Percentiles rank a stretch among this genome's conserved stretches.
These are phyloP conservation scores for Magnolia kwangsiensis DNA, from an alignment of 164 flowering plant genomes.

Conservation along the genomic window DNA sequence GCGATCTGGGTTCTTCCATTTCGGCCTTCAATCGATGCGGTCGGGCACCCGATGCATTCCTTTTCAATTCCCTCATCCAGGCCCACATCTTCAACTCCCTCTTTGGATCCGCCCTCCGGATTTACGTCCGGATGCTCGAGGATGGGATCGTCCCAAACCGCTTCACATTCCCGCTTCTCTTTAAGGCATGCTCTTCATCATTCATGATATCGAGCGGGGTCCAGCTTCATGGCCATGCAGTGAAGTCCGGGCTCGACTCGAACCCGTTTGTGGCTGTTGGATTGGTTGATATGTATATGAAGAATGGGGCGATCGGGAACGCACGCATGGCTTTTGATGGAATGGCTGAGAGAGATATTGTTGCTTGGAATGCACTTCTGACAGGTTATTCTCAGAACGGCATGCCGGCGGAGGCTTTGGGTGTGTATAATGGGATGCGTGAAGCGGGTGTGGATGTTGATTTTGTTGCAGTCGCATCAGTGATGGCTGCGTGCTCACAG, in stretches of 20 bases:
- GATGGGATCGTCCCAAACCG: constrained; percentile 1
- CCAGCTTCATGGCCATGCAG: constrained; percentile 9
- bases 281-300: constrained; percentile 13
- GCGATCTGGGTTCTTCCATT: constrained; percentile 10
- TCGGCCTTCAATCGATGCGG: constrained; percentile 2
- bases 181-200: constrained; percentile 9
- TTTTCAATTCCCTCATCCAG: constrained; percentile 19
- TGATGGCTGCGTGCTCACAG: constrained; percentile 11
- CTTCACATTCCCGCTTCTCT: constrained; percentile 14
- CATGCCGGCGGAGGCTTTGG: constrained; percentile 10
- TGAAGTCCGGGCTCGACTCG: constrained; percentile 5
- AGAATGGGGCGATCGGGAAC: constrained; percentile 4
- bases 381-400: constrained; percentile 16
- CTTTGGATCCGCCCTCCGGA: not conserved
- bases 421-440: constrained; percentile 6
- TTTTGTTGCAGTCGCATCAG: constrained; percentile 12
- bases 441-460: constrained; percentile 3
- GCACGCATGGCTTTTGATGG: constrained; percentile 10
- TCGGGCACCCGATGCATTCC: constrained; percentile 9
- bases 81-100: constrained; percentile 9
- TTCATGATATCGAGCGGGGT: constrained; percentile 4
- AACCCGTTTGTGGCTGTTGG: constrained; percentile 8
- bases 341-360: constrained; percentile 8
- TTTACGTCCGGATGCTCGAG: constrained; percentile 5
- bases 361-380: constrained; percentile 14